Conservation (phyloP, 371 early-diverging fungal species). For the Neoconidiobolus thromboides region DNA sequence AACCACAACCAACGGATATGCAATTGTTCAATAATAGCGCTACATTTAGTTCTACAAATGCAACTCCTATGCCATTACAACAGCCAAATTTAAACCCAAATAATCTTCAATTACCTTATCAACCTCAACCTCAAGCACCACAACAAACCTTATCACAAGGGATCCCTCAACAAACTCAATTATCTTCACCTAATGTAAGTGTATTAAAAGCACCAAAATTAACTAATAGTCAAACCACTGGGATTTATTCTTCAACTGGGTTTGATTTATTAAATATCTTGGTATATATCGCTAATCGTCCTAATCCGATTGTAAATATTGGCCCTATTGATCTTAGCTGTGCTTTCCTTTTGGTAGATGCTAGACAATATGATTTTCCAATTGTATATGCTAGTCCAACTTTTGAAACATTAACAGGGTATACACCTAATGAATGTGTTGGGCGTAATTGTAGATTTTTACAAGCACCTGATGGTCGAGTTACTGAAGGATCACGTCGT, state of each 20-base stretch:
- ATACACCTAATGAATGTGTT: slow-evolving; percentile 23
- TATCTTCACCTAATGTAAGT: too few species aligned
- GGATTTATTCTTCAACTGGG: slow-evolving; percentile 28
- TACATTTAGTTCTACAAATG: too few species aligned
- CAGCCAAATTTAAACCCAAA: too few species aligned
- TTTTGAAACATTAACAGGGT: slow-evolving; percentile 38
- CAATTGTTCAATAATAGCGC: too few species aligned
- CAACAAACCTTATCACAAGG: too few species aligned
- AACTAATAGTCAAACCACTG: slow-evolving; percentile 5
- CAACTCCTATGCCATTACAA: too few species aligned
- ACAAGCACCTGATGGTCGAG: slow-evolving; percentile 26
- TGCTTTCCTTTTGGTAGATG: slow-evolving; percentile 27
- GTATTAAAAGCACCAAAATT: too few species aligned
- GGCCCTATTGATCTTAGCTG: slow-evolving; percentile 38
- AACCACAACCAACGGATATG: too few species aligned
- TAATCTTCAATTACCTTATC: too few species aligned
- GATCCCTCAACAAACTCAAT: too few species aligned
- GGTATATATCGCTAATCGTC: slow-evolving; percentile 17
- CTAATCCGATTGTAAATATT: slow-evolving; percentile 25
- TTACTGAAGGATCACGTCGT: slow-evolving; percentile 20
- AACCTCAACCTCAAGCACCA: too few species aligned
- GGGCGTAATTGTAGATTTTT: slow-evolving; percentile 45
- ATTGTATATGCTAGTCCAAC: slow-evolving; percentile 35
- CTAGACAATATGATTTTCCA: slow-evolving; percentile 20
- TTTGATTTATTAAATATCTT: slow-evolving; percentile 40